Percentiles rank a stretch among this genome's conserved stretches.
Evolutionary conservation across 1,284 basidiomycete genomes (phyloP).

Genomic region (Chondrostereum purpureum): DNA sequence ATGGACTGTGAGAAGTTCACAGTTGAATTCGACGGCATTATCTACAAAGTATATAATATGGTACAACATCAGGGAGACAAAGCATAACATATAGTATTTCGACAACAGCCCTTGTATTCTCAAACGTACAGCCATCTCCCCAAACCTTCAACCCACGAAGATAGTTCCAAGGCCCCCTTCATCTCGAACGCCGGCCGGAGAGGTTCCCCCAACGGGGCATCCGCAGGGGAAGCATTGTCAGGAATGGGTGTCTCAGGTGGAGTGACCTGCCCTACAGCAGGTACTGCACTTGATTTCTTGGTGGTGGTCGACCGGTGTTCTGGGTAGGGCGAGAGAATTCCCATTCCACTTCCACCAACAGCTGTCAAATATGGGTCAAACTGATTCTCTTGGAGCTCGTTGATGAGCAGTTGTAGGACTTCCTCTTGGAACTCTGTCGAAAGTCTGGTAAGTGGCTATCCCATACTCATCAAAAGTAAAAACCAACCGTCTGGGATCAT

Average conservation of each 20-base stretch:
- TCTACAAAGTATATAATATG: background rate
- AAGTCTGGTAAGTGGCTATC: slow-evolving; percentile 9
- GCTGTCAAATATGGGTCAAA: slow-evolving; percentile 88
- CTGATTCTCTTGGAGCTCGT: slow-evolving; percentile 52
- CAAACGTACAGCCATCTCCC: slow-evolving; percentile 51
- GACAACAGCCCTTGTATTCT: no score
- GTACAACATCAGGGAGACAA: background rate
- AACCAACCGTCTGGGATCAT: slow-evolving; percentile 83
- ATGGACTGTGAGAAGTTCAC: no score
- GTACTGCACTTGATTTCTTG: background rate
- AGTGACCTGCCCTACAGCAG: slow-evolving; percentile 35
- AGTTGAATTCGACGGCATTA: no score
- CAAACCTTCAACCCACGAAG: slow-evolving; percentile 49
- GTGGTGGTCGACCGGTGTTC: slow-evolving; percentile 28
- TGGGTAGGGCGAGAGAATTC: slow-evolving; percentile 68
- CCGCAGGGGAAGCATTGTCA: slow-evolving; percentile 18
- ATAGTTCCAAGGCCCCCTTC: slow-evolving; percentile 37
- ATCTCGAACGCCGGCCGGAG: slow-evolving; percentile 46
- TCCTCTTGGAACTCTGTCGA: slow-evolving; percentile 57
- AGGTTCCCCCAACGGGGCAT: slow-evolving; percentile 16
- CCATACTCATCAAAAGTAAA: background rate
- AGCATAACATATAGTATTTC: slow-evolving; percentile 1
- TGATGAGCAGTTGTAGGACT: slow-evolving; percentile 50
- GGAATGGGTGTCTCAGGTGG: slow-evolving; percentile 43
- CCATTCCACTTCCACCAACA: slow-evolving; percentile 90